phyloP scores from a whole-genome alignment of 257 asterid genomes.

The Cynanchum wilfordii region DNA sequence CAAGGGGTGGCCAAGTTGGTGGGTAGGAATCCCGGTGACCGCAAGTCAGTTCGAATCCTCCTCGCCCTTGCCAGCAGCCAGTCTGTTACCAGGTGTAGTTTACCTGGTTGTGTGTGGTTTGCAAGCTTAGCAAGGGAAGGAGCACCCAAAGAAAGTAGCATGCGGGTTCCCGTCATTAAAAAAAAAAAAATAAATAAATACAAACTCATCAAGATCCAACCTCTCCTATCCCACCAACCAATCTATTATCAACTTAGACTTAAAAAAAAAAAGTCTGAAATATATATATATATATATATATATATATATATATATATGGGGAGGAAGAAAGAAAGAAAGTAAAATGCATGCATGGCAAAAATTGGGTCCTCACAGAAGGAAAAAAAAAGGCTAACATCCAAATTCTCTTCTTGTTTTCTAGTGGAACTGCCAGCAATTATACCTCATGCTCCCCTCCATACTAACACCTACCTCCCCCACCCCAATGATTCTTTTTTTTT shows the following conservation, averaged over 20 bases:
- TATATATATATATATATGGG: too few species aligned
- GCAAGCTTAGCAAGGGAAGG: too few species aligned
- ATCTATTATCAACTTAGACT: constrained; percentile 1
- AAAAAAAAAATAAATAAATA: too few species aligned
- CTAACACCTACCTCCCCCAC: background rate
- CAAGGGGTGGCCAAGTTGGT: too few species aligned
- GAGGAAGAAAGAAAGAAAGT: constrained; percentile 4
- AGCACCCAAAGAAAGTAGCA: too few species aligned
- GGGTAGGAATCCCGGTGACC: too few species aligned
- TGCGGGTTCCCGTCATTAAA: too few species aligned
- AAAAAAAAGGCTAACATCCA: constrained; percentile 14
- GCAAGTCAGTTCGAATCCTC: too few species aligned
- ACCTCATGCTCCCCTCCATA: constrained; percentile 9
- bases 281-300: too few species aligned
- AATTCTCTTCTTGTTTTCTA: constrained; percentile 21
- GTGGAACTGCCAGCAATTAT: constrained; percentile 20
- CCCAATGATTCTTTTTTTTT: background rate
- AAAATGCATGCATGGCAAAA: background rate
- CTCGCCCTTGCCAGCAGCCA: too few species aligned
- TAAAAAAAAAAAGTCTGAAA: constrained; percentile 9
- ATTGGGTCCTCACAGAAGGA: constrained; percentile 16
- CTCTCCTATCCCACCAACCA: constrained; percentile 16
- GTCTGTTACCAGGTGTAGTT: too few species aligned
- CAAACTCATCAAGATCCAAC: constrained; percentile 1
- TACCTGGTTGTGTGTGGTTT: too few species aligned